Evolutionary conservation across 257 asterid genomes (phyloP), one percentile per base, ranked within the genome.

Genomic region (Solanum chilense): DNA sequence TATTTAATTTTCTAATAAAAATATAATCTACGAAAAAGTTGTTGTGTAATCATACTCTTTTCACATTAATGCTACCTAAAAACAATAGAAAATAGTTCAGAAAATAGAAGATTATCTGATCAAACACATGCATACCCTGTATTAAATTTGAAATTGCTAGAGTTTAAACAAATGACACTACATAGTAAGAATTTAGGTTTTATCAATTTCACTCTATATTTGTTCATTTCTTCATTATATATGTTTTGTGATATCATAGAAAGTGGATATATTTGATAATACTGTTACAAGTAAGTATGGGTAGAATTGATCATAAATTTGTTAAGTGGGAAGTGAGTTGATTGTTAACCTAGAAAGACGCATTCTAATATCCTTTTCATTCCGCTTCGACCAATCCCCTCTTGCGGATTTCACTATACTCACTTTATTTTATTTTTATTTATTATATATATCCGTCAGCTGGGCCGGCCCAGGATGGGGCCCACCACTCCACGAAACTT

Each of bases 401-500:
- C 85, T 81, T 81, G 85, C 85, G 85, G 85, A 81, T 81, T 29
- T 81, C 69, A 80, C 85, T 80, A 80, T 80, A 80, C 42, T 80
- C 84, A 73, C 74, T 76, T 15, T 69, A 69, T 27, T 45, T 11
- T 45, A 62, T 49, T 49, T 33, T 33, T 33, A 31, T 3, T 31
- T 31, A 31, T 31, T 31, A 33, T 33, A 33, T 33, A 4, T 33
- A 35, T 86, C 91, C 92, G 90, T 91, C 92, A 90, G 86, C 68
- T 82, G 88, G 89, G 95, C 93, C 95, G 97, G 95, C 97, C 92
- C 94, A 42, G 81, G 76, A 33, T 85, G 92, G 95, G 92, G 11
- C 91, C 92, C 95, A 88, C 56, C 94, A 87, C 56, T 44, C 37
- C 49, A 62, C 52, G 45, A 47, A 29, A 47, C 84, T 27, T 86